These are phyloP conservation scores for Trametes maxima DNA, from an alignment of 768 basidiomycete species.

Conservation along the genomic window DNA sequence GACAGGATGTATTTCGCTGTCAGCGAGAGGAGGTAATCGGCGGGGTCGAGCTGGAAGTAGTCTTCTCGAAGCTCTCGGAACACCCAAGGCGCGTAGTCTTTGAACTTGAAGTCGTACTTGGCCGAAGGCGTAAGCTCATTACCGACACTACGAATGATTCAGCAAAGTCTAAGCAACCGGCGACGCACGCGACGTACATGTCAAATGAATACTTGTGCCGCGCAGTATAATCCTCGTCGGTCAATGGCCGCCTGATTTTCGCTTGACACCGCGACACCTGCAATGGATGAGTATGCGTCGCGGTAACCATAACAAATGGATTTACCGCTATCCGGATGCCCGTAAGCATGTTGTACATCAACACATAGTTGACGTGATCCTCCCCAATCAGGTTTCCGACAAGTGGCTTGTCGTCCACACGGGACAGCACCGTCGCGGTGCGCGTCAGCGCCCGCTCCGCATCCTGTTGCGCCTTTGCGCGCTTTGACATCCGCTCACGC, in stretches of 20 bases:
- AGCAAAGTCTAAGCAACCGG: not conserved
- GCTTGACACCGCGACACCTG: conserved; percentile 96
- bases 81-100: conserved; percentile 98
- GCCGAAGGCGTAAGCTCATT: conserved; percentile 98
- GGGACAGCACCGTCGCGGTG: conserved; percentile 26
- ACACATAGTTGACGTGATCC: conserved; percentile 96
- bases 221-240: conserved; percentile 84
- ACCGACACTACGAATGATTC: conserved; percentile 62
- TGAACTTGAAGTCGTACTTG: conserved; percentile 99
- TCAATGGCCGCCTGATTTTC: conserved; percentile 85
- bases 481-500: conserved; percentile 72
- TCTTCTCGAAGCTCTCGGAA: conserved; percentile 96
- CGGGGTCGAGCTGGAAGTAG: conserved; percentile 92
- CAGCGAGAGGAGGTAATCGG: conserved; percentile 95
- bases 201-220: conserved; percentile 97
- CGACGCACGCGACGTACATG: conserved; percentile 61
- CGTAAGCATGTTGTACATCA: conserved; percentile 99
- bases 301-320: conserved; percentile 18
- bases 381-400: conserved; percentile 98
- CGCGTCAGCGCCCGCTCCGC: conserved; percentile 55
- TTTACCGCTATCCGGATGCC: conserved; percentile 93
- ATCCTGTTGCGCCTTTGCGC: conserved; percentile 65
- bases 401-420: conserved; percentile 51
- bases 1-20: conserved; percentile 98
- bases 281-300: not conserved